A percentile compares a stretch with the other conserved stretches of the same genome.
phyloP scores from a whole-genome alignment of 2,329 filamentous ascomycete species.

The Aspergillus aculeatus region DNA sequence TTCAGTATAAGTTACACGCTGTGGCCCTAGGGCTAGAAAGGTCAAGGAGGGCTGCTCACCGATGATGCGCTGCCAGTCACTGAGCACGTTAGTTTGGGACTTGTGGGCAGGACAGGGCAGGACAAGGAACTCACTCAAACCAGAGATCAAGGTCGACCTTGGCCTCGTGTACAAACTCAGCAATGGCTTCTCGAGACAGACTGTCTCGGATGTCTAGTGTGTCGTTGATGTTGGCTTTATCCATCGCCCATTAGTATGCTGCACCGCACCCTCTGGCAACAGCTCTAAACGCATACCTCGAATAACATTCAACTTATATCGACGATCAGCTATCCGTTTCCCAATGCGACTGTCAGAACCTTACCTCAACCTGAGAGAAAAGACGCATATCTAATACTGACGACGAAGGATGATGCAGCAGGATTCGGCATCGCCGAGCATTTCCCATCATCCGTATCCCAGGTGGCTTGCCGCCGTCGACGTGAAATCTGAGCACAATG shows the following conservation, averaged over 20 bases:
- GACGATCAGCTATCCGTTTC: constrained; percentile 4
- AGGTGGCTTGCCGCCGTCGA: constrained; percentile 48
- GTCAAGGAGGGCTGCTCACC: constrained; percentile 20
- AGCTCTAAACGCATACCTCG: constrained; percentile 27
- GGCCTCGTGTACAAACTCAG: constrained; percentile 45
- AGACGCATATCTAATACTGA: constrained; percentile 53
- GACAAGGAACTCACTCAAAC: constrained; percentile 39
- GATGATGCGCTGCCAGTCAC: constrained; percentile 39
- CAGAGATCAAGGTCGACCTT: constrained; percentile 51
- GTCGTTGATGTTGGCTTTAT: constrained; percentile 39
- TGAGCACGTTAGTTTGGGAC: constrained; percentile 14
- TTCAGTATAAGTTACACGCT: background rate
- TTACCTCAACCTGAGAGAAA: constrained; percentile 52
- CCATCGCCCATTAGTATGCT: background rate
- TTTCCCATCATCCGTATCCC: constrained; percentile 40
- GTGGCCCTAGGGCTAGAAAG: background rate
- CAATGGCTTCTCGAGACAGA: constrained; percentile 37
- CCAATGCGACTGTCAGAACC: background rate
- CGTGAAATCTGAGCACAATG: constrained; percentile 32
- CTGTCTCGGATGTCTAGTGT: constrained; percentile 27
- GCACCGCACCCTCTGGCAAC: too few species aligned
- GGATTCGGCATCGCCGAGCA: constrained; percentile 46
- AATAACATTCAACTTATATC: constrained; percentile 42
- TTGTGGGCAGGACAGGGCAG: background rate
- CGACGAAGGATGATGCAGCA: constrained; percentile 45